Evolutionary conservation across 176 grass and related monocot species (phyloP).

Genomic region (Eleusine indica): DNA sequence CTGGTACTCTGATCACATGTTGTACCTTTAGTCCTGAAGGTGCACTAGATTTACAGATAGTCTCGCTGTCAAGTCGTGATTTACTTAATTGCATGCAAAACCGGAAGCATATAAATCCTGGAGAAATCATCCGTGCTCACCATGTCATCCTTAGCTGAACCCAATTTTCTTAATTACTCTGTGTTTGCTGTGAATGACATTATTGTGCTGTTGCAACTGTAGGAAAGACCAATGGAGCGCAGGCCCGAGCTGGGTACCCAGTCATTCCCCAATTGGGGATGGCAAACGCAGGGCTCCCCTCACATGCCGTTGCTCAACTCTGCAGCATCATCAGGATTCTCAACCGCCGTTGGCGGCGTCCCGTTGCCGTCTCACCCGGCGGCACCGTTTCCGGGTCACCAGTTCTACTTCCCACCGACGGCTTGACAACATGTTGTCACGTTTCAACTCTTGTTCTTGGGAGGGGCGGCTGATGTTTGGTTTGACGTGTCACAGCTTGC

Average conservation of each 20-base stretch:
- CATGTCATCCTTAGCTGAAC: background rate
- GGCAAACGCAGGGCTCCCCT: slow-evolving; percentile 65
- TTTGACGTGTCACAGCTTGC: background rate
- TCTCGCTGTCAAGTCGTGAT: slow-evolving; percentile 11
- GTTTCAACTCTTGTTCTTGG: background rate
- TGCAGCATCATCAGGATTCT: slow-evolving; percentile 99
- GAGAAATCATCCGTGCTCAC: background rate
- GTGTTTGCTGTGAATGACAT: background rate
- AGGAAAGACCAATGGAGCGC: slow-evolving; percentile 66
- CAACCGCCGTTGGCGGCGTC: slow-evolving; percentile 37
- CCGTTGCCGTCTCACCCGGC: background rate
- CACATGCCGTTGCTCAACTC: slow-evolving; percentile 56
- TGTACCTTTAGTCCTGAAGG: slow-evolving; percentile 27
- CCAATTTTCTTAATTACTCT: background rate
- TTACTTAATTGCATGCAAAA: background rate
- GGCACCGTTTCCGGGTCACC: slow-evolving; percentile 36
- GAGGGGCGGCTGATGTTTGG: slow-evolving; percentile 4
- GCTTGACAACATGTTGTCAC: slow-evolving; percentile 31
- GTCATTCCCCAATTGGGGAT: slow-evolving; percentile 51
- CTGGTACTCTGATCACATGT: slow-evolving; percentile 37
- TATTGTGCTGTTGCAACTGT: slow-evolving; percentile 15
- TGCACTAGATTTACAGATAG: slow-evolving; percentile 24
- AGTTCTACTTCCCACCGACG: slow-evolving; percentile 43
- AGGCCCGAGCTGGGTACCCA: slow-evolving; percentile 46
- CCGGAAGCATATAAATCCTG: background rate